Evolutionary conservation across 2,329 filamentous ascomycete genomes (phyloP).

Genomic region (Graphilbum sp.): DNA sequence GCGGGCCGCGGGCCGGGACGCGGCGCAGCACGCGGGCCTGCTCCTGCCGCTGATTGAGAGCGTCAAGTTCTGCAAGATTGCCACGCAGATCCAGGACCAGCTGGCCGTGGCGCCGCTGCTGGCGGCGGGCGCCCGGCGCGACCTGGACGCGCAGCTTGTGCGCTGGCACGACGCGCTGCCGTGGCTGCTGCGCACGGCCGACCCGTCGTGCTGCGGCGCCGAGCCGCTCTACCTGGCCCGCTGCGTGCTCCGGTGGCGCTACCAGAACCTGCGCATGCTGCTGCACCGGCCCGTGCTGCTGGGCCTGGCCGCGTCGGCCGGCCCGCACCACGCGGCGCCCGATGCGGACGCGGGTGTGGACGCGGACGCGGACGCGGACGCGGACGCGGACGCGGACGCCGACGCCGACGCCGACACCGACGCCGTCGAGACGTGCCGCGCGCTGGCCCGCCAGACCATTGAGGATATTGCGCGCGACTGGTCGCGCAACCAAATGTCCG

Average conservation of each 20-base stretch:
- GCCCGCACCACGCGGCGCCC: too few species aligned
- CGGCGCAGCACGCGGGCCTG: conserved; percentile 43
- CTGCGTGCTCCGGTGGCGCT: conserved; percentile 69
- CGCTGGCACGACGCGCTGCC: conserved; percentile 60
- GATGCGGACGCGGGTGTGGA: conserved; percentile 31
- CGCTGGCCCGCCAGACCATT: conserved; percentile 54
- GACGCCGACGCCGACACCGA: conserved; percentile 47
- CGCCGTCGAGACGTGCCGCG: conserved; percentile 51
- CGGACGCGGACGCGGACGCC: conserved; percentile 30
- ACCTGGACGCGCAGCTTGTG: conserved; percentile 50
- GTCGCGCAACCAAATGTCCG: conserved; percentile 56
- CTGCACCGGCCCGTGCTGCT: conserved; percentile 59
- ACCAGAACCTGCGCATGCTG: conserved; percentile 61
- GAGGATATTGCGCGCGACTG: conserved; percentile 56
- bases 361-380: conserved; percentile 51
- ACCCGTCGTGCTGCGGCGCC: conserved; percentile 54
- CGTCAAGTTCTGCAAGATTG: conserved; percentile 65
- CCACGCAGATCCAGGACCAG: conserved; percentile 60
- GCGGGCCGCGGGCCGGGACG: conserved; percentile 28
- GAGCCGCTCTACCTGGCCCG: conserved; percentile 54
- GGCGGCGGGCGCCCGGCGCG: conserved; percentile 46
- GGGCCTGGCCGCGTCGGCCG: conserved; percentile 44
- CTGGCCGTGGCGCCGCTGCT: conserved; percentile 54
- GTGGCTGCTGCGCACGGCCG: conserved; percentile 43
- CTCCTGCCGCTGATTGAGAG: conserved; percentile 60